A percentile compares a stretch with the other conserved stretches of the same genome.
Conservation (phyloP, 1,284 basidiomycete species). For the Mrakiaceae sp. region DNA sequence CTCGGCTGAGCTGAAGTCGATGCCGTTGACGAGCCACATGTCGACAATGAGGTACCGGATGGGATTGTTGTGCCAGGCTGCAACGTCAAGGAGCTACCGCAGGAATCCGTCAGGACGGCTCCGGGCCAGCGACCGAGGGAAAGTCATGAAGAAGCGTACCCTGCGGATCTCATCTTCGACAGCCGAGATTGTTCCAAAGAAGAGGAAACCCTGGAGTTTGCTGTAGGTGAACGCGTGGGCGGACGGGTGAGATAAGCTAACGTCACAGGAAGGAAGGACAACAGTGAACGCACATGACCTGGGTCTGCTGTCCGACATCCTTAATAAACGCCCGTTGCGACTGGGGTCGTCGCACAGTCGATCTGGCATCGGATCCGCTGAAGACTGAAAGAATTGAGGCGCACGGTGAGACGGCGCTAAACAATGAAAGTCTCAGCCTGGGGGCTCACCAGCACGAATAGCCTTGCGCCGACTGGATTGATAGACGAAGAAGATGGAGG, state of each 20-base stretch:
- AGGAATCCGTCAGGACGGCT: conserved; percentile 26
- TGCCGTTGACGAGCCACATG: conserved; percentile 43
- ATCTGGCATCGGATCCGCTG: conserved; percentile 68
- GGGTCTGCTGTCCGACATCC: conserved; percentile 83
- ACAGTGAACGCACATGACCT: conserved; percentile 45
- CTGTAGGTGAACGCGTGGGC: neutral
- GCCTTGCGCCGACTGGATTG: conserved; percentile 76
- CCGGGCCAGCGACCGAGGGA: neutral
- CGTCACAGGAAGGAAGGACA: neutral
- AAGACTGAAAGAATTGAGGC: conserved; percentile 38
- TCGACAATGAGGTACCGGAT: conserved; percentile 63
- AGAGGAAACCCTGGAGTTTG: conserved; percentile 56
- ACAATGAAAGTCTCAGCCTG: neutral
- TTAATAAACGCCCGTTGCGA: conserved; percentile 81
- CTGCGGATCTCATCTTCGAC: conserved; percentile 59
- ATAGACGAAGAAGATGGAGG: conserved; percentile 92
- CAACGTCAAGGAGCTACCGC: conserved; percentile 57
- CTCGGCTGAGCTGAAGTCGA: conserved; percentile 91
- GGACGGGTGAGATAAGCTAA: neutral
- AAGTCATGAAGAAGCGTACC: conserved; percentile 23
- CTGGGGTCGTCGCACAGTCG: conserved; percentile 80
- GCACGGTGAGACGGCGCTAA: neutral
- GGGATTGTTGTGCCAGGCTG: conserved; percentile 64
- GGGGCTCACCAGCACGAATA: conserved; percentile 48
- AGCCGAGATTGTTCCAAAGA: conserved; percentile 87